Conservation (phyloP, 2,329 filamentous ascomycete species). For the Trichoderma sp. region DNA sequence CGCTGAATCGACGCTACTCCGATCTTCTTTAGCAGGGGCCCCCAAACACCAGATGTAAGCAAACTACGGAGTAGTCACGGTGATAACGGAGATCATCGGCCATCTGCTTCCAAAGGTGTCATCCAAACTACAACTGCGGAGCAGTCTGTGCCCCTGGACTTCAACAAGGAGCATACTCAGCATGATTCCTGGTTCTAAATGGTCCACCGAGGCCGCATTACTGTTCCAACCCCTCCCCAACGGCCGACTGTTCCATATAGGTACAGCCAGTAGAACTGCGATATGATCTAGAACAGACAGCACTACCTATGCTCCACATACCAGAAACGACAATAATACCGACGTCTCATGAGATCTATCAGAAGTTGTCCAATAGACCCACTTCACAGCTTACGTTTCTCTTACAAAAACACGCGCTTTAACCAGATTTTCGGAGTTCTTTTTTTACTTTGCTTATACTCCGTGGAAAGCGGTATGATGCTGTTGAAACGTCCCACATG, state of each 20-base stretch:
- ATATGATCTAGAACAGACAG: neutral
- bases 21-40: too few relatives aligned
- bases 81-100: too few relatives aligned
- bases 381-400: neutral
- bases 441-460: too few relatives aligned
- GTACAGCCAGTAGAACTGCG: too few relatives aligned
- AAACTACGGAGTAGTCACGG: too few relatives aligned
- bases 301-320: neutral
- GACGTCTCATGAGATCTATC: neutral
- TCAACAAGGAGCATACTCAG: neutral
- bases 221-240: neutral
- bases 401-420: neutral
- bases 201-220: neutral
- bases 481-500: neutral
- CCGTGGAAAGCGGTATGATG: too few relatives aligned
- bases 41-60: too few relatives aligned
- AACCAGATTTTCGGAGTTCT: too few relatives aligned
- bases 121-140: too few relatives aligned
- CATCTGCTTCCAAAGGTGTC: too few relatives aligned
- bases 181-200: neutral
- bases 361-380: neutral
- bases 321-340: neutral
- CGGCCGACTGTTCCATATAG: neutral
- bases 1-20: too few relatives aligned
- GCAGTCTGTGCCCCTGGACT: neutral